phyloP scores from a whole-genome alignment of 345 rosid genomes.

The Murraya koenigii region DNA sequence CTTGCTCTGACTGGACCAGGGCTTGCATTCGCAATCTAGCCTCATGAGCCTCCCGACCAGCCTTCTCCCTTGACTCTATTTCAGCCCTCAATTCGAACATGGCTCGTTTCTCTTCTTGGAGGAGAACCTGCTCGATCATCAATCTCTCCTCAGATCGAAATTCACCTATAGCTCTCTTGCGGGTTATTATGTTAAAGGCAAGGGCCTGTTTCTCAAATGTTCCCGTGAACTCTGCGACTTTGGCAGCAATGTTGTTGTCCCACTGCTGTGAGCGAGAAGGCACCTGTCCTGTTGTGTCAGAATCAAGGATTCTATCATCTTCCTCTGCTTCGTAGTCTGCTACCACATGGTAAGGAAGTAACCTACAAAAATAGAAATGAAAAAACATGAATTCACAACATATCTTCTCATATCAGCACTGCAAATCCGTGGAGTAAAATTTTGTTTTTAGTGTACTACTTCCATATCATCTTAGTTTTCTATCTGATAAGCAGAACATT shows the following conservation, averaged over 20 bases:
- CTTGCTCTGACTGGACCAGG: slow-evolving; percentile 74
- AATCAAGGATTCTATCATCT: slow-evolving; percentile 82
- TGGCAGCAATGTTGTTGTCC: slow-evolving; percentile 83
- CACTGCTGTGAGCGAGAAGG: slow-evolving; percentile 84
- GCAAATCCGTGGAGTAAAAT: not conserved
- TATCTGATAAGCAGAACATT: not conserved
- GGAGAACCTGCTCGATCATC: slow-evolving; percentile 71
- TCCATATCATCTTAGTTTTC: not conserved
- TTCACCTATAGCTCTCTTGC: slow-evolving; percentile 62
- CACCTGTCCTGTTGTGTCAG: slow-evolving; percentile 75
- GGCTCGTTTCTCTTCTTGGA: slow-evolving; percentile 68
- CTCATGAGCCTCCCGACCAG: slow-evolving; percentile 69
- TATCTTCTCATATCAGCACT: not conserved
- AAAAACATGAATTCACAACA: not conserved
- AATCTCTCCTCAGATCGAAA: slow-evolving; percentile 76
- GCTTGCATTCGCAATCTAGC: slow-evolving; percentile 72
- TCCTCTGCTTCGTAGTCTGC: slow-evolving; percentile 98
- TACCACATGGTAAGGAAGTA: slow-evolving; percentile 87
- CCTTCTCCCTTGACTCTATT: slow-evolving; percentile 75
- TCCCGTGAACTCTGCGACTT: slow-evolving; percentile 79
- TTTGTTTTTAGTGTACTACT: not conserved
- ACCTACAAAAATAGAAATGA: slow-evolving; percentile 43
- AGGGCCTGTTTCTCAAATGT: slow-evolving; percentile 87
- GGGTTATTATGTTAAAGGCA: slow-evolving; percentile 72
- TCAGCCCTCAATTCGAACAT: slow-evolving; percentile 56